Conservation (phyloP, 2,329 filamentous ascomycete genomes). For the Aspergillus fijiensis region DNA sequence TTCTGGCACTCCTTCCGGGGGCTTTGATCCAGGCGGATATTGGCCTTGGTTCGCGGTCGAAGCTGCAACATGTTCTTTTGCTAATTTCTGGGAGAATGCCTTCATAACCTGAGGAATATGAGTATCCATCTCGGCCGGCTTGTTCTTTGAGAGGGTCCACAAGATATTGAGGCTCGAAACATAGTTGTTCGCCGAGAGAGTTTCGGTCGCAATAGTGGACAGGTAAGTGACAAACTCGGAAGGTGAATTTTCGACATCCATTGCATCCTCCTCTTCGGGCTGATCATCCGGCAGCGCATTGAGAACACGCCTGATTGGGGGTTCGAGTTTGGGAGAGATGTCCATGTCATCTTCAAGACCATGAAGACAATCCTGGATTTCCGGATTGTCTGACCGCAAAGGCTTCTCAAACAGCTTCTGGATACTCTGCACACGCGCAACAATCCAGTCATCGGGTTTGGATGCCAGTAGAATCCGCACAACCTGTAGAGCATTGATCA, state of each 20-base stretch:
- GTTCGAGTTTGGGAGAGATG: conserved; percentile 68
- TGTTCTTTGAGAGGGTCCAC: conserved; percentile 84
- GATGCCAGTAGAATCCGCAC: conserved; percentile 84
- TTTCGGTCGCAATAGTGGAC: conserved; percentile 82
- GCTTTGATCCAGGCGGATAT: conserved; percentile 41
- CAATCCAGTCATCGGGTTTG: conserved; percentile 87
- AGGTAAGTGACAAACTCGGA: conserved; percentile 86
- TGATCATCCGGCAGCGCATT: conserved; percentile 81
- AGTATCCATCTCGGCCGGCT: conserved; percentile 81
- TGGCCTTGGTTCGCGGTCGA: conserved; percentile 57
- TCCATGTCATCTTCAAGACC: conserved; percentile 68
- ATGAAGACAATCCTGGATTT: conserved; percentile 91
- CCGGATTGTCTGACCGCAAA: conserved; percentile 81
- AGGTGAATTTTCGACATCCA: conserved; percentile 71
- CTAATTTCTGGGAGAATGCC: conserved; percentile 84
- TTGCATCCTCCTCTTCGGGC: conserved; percentile 79
- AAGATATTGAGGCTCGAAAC: conserved; percentile 88
- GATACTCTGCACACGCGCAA: conserved; percentile 71
- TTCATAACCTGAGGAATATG: conserved; percentile 91
- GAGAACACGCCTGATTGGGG: conserved; percentile 77
- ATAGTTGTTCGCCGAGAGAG: conserved; percentile 76
- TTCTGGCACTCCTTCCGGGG: conserved; percentile 52
- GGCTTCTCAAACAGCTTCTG: conserved; percentile 90
- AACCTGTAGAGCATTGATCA: conserved; percentile 92
- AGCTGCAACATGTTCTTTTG: conserved; percentile 83